Evolutionary conservation across 1,284 basidiomycete genomes (phyloP).

Genomic region (Irpex sp.): DNA sequence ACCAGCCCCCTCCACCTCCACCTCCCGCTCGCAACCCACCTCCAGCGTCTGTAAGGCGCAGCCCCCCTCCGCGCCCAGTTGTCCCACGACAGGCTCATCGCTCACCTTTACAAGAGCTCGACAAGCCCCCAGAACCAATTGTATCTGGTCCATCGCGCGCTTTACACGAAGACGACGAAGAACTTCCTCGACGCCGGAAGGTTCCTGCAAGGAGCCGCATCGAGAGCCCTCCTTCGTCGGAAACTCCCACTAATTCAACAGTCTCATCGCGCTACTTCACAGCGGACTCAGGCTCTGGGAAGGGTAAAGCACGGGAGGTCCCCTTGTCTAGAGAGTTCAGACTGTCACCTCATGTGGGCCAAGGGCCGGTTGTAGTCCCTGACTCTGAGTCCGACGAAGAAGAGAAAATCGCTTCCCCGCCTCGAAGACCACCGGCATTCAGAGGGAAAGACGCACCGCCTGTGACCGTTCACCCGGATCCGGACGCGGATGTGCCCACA

Average conservation of each 20-base stretch:
- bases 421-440: neutral
- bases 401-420: neutral
- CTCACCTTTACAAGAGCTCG: conserved; percentile 23
- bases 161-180: conserved; percentile 37
- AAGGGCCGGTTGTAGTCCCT: conserved; percentile 1
- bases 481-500: neutral
- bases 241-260: neutral
- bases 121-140: conserved; percentile 17
- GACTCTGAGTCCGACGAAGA: conserved; percentile 2
- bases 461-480: conserved; percentile 1
- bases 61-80: conserved; percentile 3
- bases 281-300: neutral
- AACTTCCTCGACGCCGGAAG: conserved; percentile 40
- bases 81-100: conserved; percentile 10
- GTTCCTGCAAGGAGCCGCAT: conserved; percentile 16
- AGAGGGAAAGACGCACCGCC: conserved; percentile 7
- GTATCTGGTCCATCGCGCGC: conserved; percentile 19
- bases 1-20: conserved; percentile 1
- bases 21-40: neutral
- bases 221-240: conserved; percentile 21
- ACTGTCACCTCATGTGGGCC: conserved; percentile 9
- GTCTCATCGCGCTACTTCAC: conserved; percentile 6
- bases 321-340: conserved; percentile 7
- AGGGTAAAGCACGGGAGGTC: neutral
- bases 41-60: conserved; percentile 4